These are phyloP conservation scores for Marasmius oreades DNA, from an alignment of 1,284 basidiomycete species.

Conservation along the genomic window DNA sequence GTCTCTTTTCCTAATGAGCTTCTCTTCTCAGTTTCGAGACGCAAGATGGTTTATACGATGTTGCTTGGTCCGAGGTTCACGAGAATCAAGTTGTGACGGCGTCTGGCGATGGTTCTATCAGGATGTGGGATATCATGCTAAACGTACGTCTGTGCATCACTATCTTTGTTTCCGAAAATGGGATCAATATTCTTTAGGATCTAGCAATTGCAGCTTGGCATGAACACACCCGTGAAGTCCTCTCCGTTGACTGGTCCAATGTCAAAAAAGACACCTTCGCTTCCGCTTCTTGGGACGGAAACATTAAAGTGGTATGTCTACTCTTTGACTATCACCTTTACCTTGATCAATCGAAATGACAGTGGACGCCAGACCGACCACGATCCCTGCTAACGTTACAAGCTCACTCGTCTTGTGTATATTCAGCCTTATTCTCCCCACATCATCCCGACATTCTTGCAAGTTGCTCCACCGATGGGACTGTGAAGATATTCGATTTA, in stretches of 20 bases:
- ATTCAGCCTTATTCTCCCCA: slow-evolving; percentile 88
- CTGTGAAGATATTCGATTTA: slow-evolving; percentile 78
- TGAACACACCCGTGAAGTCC: slow-evolving; percentile 91
- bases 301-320: slow-evolving; percentile 76
- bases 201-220: slow-evolving; percentile 90
- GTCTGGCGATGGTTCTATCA: slow-evolving; percentile 89
- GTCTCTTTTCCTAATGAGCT: slow-evolving; percentile 11
- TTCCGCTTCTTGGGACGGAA: slow-evolving; percentile 91
- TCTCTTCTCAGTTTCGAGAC: slow-evolving; percentile 74
- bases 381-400: slow-evolving; percentile 79
- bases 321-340: neutral
- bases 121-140: slow-evolving; percentile 88
- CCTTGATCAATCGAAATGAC: slow-evolving; percentile 4
- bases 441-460: slow-evolving; percentile 81
- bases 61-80: slow-evolving; percentile 91
- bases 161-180: slow-evolving; percentile 9
- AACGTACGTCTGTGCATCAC: slow-evolving; percentile 52
- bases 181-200: slow-evolving; percentile 52
- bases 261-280: slow-evolving; percentile 88
- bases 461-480: slow-evolving; percentile 84
- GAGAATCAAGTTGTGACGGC: slow-evolving; percentile 92
- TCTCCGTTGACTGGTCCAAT: slow-evolving; percentile 97
- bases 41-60: slow-evolving; percentile 90
- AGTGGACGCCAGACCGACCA: slow-evolving; percentile 88
- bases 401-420: slow-evolving; percentile 83